Evolutionary conservation across 2,329 filamentous ascomycete genomes (phyloP).

Genomic region (Diaporthe ilicicola): DNA sequence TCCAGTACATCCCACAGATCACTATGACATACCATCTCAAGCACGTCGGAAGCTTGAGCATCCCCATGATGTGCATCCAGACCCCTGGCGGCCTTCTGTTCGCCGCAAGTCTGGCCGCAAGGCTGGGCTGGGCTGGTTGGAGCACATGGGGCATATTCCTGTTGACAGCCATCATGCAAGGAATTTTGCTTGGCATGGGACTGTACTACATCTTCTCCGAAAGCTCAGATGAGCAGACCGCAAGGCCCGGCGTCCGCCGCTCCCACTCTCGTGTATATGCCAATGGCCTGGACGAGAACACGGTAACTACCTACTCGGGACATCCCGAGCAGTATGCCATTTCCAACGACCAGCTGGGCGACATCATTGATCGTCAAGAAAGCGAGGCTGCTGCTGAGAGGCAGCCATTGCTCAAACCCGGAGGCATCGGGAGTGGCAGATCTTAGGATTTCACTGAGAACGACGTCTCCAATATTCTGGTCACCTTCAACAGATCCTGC

Average conservation of each 20-base stretch:
- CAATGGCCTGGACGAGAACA: constrained; percentile 59
- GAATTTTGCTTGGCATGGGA: constrained; percentile 80
- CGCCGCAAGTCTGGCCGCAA: constrained; percentile 81
- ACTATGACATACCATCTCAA: constrained; percentile 88
- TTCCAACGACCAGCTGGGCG: constrained; percentile 59
- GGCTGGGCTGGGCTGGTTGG: constrained; percentile 86
- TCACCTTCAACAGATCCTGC: background rate
- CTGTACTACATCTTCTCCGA: constrained; percentile 74
- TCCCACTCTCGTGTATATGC: constrained; percentile 50
- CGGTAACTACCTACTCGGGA: constrained; percentile 59
- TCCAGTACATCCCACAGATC: constrained; percentile 97
- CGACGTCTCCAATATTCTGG: background rate
- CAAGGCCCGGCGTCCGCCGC: constrained; percentile 49
- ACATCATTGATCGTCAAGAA: constrained; percentile 60
- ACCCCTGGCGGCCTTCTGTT: constrained; percentile 93
- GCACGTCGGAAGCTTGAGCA: constrained; percentile 89
- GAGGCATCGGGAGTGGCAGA: constrained; percentile 57
- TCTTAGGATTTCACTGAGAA: constrained; percentile 41
- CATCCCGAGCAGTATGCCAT: constrained; percentile 62
- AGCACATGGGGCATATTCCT: constrained; percentile 95
- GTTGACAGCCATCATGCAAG: constrained; percentile 86
- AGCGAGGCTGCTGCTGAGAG: constrained; percentile 59
- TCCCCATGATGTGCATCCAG: constrained; percentile 98
- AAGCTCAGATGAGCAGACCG: constrained; percentile 40
- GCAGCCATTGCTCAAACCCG: constrained; percentile 58